Evolutionary conservation across 345 rosid genomes (phyloP), one percentile per base, ranked within the genome.

Genomic region (Mallotus nudiflorus): DNA sequence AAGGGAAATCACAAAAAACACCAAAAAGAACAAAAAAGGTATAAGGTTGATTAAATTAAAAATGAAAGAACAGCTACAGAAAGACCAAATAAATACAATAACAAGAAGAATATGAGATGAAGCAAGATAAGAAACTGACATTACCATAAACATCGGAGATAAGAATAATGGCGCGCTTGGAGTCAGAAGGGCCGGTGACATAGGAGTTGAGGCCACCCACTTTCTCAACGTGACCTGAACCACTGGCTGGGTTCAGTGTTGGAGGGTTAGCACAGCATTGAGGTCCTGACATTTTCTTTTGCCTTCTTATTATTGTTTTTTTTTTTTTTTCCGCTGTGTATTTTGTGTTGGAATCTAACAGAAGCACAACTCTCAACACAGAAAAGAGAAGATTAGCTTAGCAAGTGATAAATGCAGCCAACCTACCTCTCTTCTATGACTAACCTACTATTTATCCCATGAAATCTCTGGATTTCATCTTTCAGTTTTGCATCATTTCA

Each of bases 181-280:
- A 86, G 44, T 82, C 77, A 1, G 74, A 58, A 71, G 95, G 78
- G 52, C 93, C 96, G 6, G 88, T 62, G 78, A 89, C 78, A 74
- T 91, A 91, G 9, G 86, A 79, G 33, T 84, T 75, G 62, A 93
- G 86, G 49, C 91, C 93, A 25, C 83, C 93, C 2, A 91, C 61
- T 52, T 85, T 73, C 75, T 89, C 82, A 2, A 85, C 90, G 20
- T 80, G 79, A 6, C 98, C 97, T 22, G 74, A 77, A 39, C 96
- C 97, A 24, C 80, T 54, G 29, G 28, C 66, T n/a, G 90, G 80
- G 73, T 82, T 76, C 10, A 77, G 71, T 42, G 58, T 75, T 56
- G 94, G 97, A 51, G 98, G 97, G 81, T 87, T 88, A 64, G 77
- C 76, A 22, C 89, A 85, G 82, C 98, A 91, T 83, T 91, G 88